Conservation (phyloP, 2,329 filamentous ascomycete genomes). For the Tympanopsis confertula region DNA sequence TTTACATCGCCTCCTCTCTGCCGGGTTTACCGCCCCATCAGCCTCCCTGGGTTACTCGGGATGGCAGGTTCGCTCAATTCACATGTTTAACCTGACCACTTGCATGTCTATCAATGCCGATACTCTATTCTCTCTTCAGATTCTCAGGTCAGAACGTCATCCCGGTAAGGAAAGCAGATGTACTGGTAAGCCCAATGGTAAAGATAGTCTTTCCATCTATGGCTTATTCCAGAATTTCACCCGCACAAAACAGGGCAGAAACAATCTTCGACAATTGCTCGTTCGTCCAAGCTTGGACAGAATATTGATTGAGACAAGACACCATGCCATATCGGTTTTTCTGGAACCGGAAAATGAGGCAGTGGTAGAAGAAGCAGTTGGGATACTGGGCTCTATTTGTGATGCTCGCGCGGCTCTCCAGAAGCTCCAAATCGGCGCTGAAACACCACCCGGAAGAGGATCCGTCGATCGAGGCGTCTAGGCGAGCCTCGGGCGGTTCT, state of each 20-base stretch:
- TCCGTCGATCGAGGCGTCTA: slow-evolving; percentile 59
- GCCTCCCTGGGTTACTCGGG: slow-evolving; percentile 35
- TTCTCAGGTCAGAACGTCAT: slow-evolving; percentile 72
- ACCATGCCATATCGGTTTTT: slow-evolving; percentile 58
- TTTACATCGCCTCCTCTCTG: slow-evolving; percentile 55
- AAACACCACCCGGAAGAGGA: slow-evolving; percentile 29
- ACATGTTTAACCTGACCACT: slow-evolving; percentile 61
- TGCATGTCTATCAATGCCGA: slow-evolving; percentile 73
- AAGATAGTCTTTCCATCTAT: slow-evolving; percentile 75
- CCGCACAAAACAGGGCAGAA: slow-evolving; percentile 68
- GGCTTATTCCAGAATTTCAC: slow-evolving; percentile 69
- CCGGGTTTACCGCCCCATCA: slow-evolving; percentile 50
- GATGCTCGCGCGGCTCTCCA: slow-evolving; percentile 62
- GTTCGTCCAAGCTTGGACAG: slow-evolving; percentile 65
- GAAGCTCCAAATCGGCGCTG: slow-evolving; percentile 69
- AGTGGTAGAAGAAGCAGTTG: slow-evolving; percentile 39
- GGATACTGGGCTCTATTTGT: slow-evolving; percentile 57
- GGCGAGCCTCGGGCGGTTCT: slow-evolving; percentile 62
- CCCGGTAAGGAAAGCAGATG: slow-evolving; percentile 72
- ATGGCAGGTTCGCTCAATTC: slow-evolving; percentile 52
- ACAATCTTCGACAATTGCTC: slow-evolving; percentile 66
- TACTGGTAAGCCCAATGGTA: slow-evolving; percentile 48
- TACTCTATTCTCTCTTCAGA: slow-evolving; percentile 71
- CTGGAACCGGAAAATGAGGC: slow-evolving; percentile 55
- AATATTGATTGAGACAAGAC: slow-evolving; percentile 56